phyloP scores from a whole-genome alignment of 2,329 filamentous ascomycete species.

The Decorospora gaudefroyi region DNA sequence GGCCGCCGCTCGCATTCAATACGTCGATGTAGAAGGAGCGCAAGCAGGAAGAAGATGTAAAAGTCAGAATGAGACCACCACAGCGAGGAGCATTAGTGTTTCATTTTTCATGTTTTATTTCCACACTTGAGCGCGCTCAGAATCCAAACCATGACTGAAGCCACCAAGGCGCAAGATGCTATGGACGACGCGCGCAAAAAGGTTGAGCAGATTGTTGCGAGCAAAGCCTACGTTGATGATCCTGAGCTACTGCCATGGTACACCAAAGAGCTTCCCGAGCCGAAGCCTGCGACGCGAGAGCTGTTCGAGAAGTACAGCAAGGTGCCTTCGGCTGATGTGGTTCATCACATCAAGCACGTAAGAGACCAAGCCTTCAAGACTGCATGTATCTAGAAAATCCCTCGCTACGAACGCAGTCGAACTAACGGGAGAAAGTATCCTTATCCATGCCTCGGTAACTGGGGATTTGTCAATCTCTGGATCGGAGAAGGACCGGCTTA shows the following conservation, averaged over 20 bases:
- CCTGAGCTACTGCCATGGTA: conserved; percentile 40
- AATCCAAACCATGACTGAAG: conserved; percentile 18
- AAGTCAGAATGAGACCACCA: neutral
- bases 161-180: conserved; percentile 1
- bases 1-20: conserved; percentile 3
- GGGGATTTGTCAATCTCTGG: conserved; percentile 44
- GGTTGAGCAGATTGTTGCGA: conserved; percentile 20
- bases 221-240: conserved; percentile 25
- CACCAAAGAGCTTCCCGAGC: conserved; percentile 34
- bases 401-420: neutral
- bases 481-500: conserved; percentile 35
- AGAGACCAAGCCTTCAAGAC: conserved; percentile 42
- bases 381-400: conserved; percentile 17
- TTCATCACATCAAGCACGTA: conserved; percentile 44
- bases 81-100: neutral
- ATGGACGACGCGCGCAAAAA: conserved; percentile 10
- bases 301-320: conserved; percentile 50
- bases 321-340: conserved; percentile 42
- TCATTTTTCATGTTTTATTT: neutral
- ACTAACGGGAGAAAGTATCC: conserved; percentile 29
- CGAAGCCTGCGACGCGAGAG: conserved; percentile 37
- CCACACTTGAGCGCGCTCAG: neutral
- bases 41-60: conserved; percentile 4
- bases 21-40: neutral
- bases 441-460: conserved; percentile 47